Conservation (phyloP, 768 basidiomycete species). For the Podaxis carcinomalis region DNA sequence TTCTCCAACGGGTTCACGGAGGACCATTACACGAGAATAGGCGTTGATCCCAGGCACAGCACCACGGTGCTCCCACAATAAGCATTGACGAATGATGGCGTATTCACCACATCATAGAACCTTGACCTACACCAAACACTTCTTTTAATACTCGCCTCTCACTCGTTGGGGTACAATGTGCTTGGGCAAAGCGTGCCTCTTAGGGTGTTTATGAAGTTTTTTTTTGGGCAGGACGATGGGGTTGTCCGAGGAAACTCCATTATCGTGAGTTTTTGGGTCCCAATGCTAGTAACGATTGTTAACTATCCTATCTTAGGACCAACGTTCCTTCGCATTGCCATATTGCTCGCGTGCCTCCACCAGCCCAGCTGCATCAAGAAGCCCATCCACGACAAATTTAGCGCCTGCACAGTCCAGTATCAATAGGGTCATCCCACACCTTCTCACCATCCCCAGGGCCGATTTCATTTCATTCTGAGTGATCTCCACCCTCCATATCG, state of each 20-base stretch:
- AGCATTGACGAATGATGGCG: not conserved
- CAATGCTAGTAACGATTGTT: not conserved
- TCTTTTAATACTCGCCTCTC: not conserved
- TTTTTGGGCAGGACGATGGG: not conserved
- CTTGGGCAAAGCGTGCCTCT: not conserved
- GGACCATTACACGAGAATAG: not conserved
- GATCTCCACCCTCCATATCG: not conserved
- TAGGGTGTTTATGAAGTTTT: not conserved
- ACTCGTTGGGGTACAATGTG: not conserved
- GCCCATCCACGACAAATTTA: not conserved
- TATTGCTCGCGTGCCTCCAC: not conserved
- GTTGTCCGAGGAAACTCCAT: conserved; percentile 7
- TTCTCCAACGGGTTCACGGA: not conserved
- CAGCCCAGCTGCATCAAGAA: not conserved
- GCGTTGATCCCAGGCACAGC: conserved; percentile 7
- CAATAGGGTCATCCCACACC: not conserved
- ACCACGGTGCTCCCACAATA: not conserved
- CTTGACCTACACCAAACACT: not conserved
- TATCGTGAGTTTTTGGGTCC: not conserved
- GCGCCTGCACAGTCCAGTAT: not conserved
- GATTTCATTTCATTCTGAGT: not conserved
- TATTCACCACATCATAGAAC: not conserved
- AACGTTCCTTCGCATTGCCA: not conserved
- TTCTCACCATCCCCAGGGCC: not conserved
- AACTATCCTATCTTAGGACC: not conserved